These are phyloP conservation scores for Pyrenochaeta sp. DNA, from an alignment of 2,329 filamentous ascomycete species.

Conservation along the genomic window DNA sequence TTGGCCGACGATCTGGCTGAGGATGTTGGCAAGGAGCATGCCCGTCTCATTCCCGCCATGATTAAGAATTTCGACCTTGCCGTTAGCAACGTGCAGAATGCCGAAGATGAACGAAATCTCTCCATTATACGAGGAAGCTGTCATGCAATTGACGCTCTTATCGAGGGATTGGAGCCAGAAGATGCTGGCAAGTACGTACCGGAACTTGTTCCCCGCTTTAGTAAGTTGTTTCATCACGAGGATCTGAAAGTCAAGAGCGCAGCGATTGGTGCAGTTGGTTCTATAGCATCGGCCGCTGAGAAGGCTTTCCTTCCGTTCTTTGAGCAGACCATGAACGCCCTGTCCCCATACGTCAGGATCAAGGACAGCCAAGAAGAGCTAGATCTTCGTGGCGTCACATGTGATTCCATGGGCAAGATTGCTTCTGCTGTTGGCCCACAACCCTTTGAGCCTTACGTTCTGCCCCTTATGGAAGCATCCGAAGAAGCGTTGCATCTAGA, in stretches of 20 bases:
- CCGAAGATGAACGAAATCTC: slow-evolving; percentile 75
- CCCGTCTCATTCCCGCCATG: slow-evolving; percentile 81
- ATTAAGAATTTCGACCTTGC: slow-evolving; percentile 90
- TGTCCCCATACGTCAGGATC: slow-evolving; percentile 82
- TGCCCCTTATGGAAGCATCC: slow-evolving; percentile 88
- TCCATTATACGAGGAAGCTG: slow-evolving; percentile 90
- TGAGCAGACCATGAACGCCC: slow-evolving; percentile 85
- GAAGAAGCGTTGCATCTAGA: slow-evolving; percentile 90
- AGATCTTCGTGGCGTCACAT: slow-evolving; percentile 86
- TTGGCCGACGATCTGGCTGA: slow-evolving; percentile 93
- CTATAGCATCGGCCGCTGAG: slow-evolving; percentile 86
- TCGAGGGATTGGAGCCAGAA: slow-evolving; percentile 82
- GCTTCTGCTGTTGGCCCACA: slow-evolving; percentile 85
- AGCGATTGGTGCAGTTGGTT: slow-evolving; percentile 87
- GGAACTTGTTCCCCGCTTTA: slow-evolving; percentile 84
- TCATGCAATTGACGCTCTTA: slow-evolving; percentile 88
- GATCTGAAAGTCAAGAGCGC: slow-evolving; percentile 91
- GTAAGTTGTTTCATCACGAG: slow-evolving; percentile 81
- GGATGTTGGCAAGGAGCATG: slow-evolving; percentile 86
- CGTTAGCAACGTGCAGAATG: slow-evolving; percentile 69
- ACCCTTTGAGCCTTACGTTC: slow-evolving; percentile 89
- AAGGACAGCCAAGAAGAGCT: slow-evolving; percentile 92
- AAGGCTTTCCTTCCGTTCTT: slow-evolving; percentile 91
- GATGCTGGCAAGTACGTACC: slow-evolving; percentile 83
- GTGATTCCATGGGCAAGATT: slow-evolving; percentile 93